Base-by-base conservation (phyloP, 768 basidiomycete genomes). In the Lentinula aciculospora region DNA sequence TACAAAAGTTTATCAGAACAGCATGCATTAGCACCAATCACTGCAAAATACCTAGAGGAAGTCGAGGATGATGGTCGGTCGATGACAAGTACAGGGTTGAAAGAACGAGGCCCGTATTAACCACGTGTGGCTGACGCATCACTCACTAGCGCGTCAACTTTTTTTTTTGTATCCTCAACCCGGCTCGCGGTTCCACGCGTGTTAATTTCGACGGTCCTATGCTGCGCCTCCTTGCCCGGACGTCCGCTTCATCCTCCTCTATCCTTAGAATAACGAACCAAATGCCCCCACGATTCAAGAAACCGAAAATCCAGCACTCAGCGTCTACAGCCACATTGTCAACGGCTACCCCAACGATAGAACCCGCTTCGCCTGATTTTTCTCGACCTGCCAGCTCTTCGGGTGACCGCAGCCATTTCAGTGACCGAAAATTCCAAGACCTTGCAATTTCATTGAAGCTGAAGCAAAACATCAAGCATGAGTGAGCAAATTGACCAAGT, bases 401-500 rank as follows among this genome's bases (percentile, higher is more conserved):
- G 51, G 34, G 68, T 50, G 61, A 63, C 51, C 60, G 63, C 12
- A 53, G 66, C 9, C 70, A 71, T 50, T 69, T 72, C 54, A 66
- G 68, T 25, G 57, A 66, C 1, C 53, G 55, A 23, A 68, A 32
- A 42, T 72, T 72, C 44, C 62, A 61, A 31, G 66, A 71, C 51
- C 66, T 70, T 29, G 53, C 67, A 6, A 74, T 80, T 55, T 79
- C 79, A 25, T 50, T 51, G n/a, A 67, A 60, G 15, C 74, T 75
- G 15, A 79, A 79, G 64, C 63, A 60, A 56, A 74, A 72, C 0
- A 74, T 80, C 29, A 67, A 65, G 59, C 74, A 80, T 62, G 74
- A 79, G 74, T 78, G 63, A 53, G 77, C 63, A 53, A 36, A 5
- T 31, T 21, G 13, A 32, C 42, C 9, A 21, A 44, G 21, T 21